Base-by-base conservation (phyloP, 1,139 yeast species). In the Suhomyces anneliseae region DNA sequence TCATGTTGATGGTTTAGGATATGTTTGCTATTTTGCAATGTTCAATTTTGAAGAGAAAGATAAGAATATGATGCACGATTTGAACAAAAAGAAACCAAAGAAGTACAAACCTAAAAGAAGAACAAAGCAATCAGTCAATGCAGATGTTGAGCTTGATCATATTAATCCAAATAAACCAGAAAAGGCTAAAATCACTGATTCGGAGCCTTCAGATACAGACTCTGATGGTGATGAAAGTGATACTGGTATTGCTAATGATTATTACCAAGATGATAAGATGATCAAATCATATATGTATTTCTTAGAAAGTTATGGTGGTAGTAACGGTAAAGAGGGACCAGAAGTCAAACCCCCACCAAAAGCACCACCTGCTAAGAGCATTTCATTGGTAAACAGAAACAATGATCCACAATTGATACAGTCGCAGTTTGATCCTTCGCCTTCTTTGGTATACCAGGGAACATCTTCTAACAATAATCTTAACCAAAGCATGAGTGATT, bases 1-100 rank as follows among this genome's bases (percentile, higher is more conserved):
- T 10, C 95, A 92, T 63, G 90, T 92, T 41, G 98, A 92, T 68
- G 98, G 97, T 0, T 71, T 93, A 39, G 99, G 99, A 0, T 87
- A 92, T 59, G 96, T 93, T 34, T 93, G 99, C 62, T 85, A 89
- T 38, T 90, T 85, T 74, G 98, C 99, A 3, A 87, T 89, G 83
- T 95, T 93, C 66, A 87, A 88, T 57, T 81, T 85, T 52, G 87
- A 85, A 54, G 80, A 82, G 49, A 78, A 77, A 53, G 81, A 77
- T 54, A 76, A 79, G 55, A 78, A 74, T 52, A 74, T 74, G 79
- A 69, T 71, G 76, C 49, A 55, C 47, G 68, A 74, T 44, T 54
- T 64, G 44, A 69, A 64, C 45, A 67, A 64, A 48, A 55, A 54
- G 40, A 61, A 57, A 48, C 68, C 62, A 44, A 61, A 58, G 38